Base-by-base conservation (phyloP, 1,139 yeast species). In the Zygosaccharomyces pseudobailii region DNA sequence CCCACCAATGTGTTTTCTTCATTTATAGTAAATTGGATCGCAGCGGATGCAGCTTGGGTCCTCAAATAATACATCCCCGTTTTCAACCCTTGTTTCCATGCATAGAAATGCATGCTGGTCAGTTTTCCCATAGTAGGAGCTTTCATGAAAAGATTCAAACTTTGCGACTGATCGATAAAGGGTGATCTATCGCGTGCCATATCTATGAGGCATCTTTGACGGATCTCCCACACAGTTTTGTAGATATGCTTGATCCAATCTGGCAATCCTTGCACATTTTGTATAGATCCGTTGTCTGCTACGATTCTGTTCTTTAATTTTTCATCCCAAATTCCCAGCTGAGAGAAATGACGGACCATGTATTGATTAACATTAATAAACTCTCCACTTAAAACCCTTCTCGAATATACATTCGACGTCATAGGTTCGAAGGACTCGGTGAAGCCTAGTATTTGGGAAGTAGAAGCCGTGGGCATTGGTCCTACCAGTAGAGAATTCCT, bases 31-130 rank as follows among this genome's bases (percentile, higher is more conserved):
- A 87, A 89, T 69, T 88, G 92, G 56, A 88, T 89, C 22, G 96
- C 95, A 41, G 89, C 80, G 9, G 95, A 75, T 2, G 97, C 96
- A 28, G 96, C 96, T 71, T 85, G 92, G 3, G 97, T 90, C 67
- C 98, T 80, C 64, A 92, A 73, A 68, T 92, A 92, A 73, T 92
- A 92, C 96, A 92, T 90, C 45, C 98, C 98, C 1, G 98, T 92
- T 75, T 92, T 92, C 65, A 92, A 78, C 30, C 98, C 98, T 73
- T 84, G 87, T 70, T 84, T 84, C 98, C 98, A 92, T 32, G 96
- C 96, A 68, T 92, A 87, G 71, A 92, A 92, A 68, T 92, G 98
- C 94, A 90, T 90, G 58, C 92, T 81, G 10, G 97, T 90, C 52
- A 89, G 75, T 68, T 89, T 89, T 49, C 95, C 94, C 82, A 86